Percentiles rank a stretch among this genome's conserved stretches.
Conservation (phyloP, 2,329 filamentous ascomycete genomes). For the Exophiala alcalophila region DNA sequence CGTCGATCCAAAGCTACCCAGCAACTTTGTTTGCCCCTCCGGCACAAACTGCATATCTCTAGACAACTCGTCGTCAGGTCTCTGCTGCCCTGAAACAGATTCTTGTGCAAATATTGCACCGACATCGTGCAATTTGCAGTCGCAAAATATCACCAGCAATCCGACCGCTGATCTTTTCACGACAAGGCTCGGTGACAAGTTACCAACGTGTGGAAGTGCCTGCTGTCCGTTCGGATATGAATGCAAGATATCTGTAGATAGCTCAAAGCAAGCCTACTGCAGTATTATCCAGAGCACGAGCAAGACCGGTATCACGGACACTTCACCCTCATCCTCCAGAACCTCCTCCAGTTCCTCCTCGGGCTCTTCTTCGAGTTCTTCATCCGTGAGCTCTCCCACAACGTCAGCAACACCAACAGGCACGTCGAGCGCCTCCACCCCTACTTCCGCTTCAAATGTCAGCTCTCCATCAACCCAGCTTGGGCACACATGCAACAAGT, state of each 20-base stretch:
- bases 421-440: slow-evolving; percentile 19
- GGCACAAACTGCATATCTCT: slow-evolving; percentile 42
- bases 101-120: slow-evolving; percentile 43
- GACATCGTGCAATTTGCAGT: slow-evolving; percentile 43
- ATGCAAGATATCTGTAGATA: slow-evolving; percentile 37
- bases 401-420: slow-evolving; percentile 23
- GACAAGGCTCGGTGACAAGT: slow-evolving; percentile 39
- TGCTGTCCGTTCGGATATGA: slow-evolving; percentile 50
- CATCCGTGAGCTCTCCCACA: slow-evolving; percentile 17
- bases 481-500: slow-evolving; percentile 36
- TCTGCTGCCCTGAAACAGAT: slow-evolving; percentile 47
- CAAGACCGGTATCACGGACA: slow-evolving; percentile 27
- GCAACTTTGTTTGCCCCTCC: slow-evolving; percentile 45
- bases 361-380: slow-evolving; percentile 15
- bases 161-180: slow-evolving; percentile 42
- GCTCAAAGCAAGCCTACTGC: slow-evolving; percentile 13
- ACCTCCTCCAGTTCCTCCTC: slow-evolving; percentile 19
- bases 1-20: slow-evolving; percentile 38
- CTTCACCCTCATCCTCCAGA: slow-evolving; percentile 23
- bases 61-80: slow-evolving; percentile 41
- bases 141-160: slow-evolving; percentile 41
- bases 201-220: slow-evolving; percentile 41
- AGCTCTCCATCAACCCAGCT: slow-evolving; percentile 27
- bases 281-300: slow-evolving; percentile 24
- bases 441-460: slow-evolving; percentile 22